phyloP scores from a whole-genome alignment of 495 filamentous ascomycete species.

The Aspergillus hancockii region DNA sequence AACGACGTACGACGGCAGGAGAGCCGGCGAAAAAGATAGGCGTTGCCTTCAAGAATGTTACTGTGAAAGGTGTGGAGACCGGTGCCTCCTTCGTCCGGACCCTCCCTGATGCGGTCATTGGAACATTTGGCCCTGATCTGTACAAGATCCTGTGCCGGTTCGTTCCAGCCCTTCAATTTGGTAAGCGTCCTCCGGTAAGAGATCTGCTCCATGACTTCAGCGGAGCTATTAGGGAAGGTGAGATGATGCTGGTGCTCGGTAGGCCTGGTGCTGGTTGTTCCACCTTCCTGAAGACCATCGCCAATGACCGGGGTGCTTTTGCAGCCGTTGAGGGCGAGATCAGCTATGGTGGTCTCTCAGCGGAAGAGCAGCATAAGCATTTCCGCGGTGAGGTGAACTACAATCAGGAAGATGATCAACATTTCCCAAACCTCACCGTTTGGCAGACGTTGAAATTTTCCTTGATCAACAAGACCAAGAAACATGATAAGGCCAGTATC shows the following conservation, averaged over 20 bases:
- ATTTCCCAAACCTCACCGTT: slow-evolving; percentile 77
- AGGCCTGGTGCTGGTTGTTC: slow-evolving; percentile 78
- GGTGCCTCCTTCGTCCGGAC: slow-evolving; percentile 71
- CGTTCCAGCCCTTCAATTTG: slow-evolving; percentile 62
- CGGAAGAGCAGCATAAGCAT: slow-evolving; percentile 63
- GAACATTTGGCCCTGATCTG: slow-evolving; percentile 82
- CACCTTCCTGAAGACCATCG: slow-evolving; percentile 76
- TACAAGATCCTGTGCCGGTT: slow-evolving; percentile 67
- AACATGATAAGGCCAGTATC: slow-evolving; percentile 65
- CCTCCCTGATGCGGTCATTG: slow-evolving; percentile 74
- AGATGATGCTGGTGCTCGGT: slow-evolving; percentile 84
- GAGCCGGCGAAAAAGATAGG: slow-evolving; percentile 81
- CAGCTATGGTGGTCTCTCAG: slow-evolving; percentile 73
- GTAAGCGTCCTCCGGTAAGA: slow-evolving; percentile 49
- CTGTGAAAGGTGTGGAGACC: slow-evolving; percentile 70
- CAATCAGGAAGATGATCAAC: slow-evolving; percentile 79
- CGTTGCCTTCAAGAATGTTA: slow-evolving; percentile 78
- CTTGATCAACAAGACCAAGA: slow-evolving; percentile 80
- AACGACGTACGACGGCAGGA: slow-evolving; percentile 66
- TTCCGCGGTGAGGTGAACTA: slow-evolving; percentile 84
- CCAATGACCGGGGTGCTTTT: slow-evolving; percentile 67
- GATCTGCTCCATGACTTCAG: slow-evolving; percentile 75
- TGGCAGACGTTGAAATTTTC: slow-evolving; percentile 83
- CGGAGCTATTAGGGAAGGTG: slow-evolving; percentile 75
- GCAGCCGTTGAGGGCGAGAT: slow-evolving; percentile 71